These are phyloP conservation scores for Monascus purpureus DNA, from an alignment of 495 filamentous ascomycete genomes.

Conservation along the genomic window DNA sequence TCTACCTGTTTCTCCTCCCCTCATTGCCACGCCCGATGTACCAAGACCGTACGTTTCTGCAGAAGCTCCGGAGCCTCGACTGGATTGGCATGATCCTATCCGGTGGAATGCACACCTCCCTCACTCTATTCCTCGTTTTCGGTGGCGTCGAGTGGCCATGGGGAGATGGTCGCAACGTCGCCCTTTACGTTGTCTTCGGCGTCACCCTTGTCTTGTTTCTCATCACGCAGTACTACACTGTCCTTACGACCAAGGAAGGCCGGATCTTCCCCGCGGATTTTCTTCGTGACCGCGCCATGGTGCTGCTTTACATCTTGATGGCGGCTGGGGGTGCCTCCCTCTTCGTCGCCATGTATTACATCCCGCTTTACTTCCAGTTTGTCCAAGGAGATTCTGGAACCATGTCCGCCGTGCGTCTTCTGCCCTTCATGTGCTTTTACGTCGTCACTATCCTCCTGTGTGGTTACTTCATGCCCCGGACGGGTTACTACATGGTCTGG, in stretches of 20 bases:
- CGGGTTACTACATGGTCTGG: conserved; percentile 40
- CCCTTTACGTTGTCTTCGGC: conserved; percentile 31
- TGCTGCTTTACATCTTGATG: conserved; percentile 30
- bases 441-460: conserved; percentile 22
- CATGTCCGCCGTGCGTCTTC: conserved; percentile 23
- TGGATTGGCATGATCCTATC: conserved; percentile 11
- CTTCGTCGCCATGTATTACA: conserved; percentile 35
- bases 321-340: conserved; percentile 10
- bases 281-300: conserved; percentile 22
- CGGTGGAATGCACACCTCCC: conserved; percentile 5
- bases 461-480: conserved; percentile 4
- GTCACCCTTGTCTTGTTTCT: conserved; percentile 27
- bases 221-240: conserved; percentile 30
- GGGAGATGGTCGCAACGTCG: conserved; percentile 35
- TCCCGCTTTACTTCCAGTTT: conserved; percentile 39
- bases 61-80: conserved; percentile 4
- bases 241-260: conserved; percentile 22
- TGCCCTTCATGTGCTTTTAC: conserved; percentile 14
- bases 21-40: conserved; percentile 4
- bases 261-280: conserved; percentile 41
- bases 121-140: conserved; percentile 10
- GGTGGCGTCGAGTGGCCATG: conserved; percentile 34
- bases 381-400: conserved; percentile 19
- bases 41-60: conserved; percentile 3
- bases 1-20: conserved; percentile 37